A percentile compares a stretch with the other conserved stretches of the same genome.
Evolutionary conservation across 352 stramenopile genomes (phyloP).

Genomic region (Globisporangium canariense): DNA sequence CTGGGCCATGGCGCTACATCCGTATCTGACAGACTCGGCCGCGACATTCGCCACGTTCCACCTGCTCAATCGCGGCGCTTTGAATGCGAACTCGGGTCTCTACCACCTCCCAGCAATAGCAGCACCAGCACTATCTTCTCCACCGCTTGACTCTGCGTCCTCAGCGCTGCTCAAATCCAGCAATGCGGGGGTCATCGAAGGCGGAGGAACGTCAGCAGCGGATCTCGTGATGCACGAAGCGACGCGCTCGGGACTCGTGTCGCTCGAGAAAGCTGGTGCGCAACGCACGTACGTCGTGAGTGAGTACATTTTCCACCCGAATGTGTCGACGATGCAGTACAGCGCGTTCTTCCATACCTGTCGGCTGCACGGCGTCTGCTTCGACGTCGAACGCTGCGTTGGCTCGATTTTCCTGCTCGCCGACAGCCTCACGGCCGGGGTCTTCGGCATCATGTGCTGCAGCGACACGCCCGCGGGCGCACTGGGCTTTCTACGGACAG

Average conservation of each 20-base stretch:
- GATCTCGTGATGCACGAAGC: slow-evolving; percentile 29
- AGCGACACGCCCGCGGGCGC: slow-evolving; percentile 47
- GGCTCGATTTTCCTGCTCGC: slow-evolving; percentile 69
- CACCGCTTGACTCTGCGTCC: not conserved
- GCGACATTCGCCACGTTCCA: slow-evolving; percentile 72
- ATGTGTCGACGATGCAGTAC: slow-evolving; percentile 76
- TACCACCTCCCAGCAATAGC: slow-evolving; percentile 27
- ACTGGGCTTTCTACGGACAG: slow-evolving; percentile 55
- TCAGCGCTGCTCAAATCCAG: slow-evolving; percentile 1
- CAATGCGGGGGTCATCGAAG: no score
- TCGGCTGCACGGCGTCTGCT: slow-evolving; percentile 84
- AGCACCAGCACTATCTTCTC: slow-evolving; percentile 6
- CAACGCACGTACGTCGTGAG: slow-evolving; percentile 61
- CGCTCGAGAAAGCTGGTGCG: slow-evolving; percentile 18
- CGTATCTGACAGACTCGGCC: slow-evolving; percentile 76
- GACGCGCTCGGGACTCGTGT: slow-evolving; percentile 19
- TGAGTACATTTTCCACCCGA: slow-evolving; percentile 78
- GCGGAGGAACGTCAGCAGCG: slow-evolving; percentile 4
- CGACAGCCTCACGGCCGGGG: slow-evolving; percentile 78
- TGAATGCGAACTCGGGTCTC: slow-evolving; percentile 34
- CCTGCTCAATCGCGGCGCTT: slow-evolving; percentile 41
- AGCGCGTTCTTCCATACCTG: slow-evolving; percentile 87
- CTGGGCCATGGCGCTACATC: slow-evolving; percentile 72
- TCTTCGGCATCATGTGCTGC: slow-evolving; percentile 70
- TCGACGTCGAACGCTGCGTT: slow-evolving; percentile 68